Base-by-base conservation (phyloP, 73 alveolate genomes). In the Effrenium voratum region DNA sequence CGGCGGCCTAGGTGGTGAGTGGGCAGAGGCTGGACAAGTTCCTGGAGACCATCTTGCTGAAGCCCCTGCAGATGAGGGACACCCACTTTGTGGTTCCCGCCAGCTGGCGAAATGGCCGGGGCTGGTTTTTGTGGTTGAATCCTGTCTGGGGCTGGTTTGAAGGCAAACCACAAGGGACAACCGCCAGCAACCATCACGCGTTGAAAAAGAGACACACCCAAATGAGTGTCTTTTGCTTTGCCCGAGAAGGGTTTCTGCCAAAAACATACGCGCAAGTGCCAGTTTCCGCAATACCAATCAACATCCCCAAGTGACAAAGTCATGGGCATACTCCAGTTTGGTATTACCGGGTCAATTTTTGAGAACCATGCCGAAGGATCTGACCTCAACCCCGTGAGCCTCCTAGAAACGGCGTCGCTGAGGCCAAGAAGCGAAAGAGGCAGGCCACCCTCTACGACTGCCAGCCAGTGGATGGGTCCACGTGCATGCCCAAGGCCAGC, bases 51-150 rank as follows among this genome's bases (percentile, higher is more conserved):
- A 82, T 82, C 63, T 46, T 86, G 44, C 82, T 86, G 80, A 59
- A 66, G 1, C 94, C 94, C 3, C 47, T 86, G 94, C 82, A 82
- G 34, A 86, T 86, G 94, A 57, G 63, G 5, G 94, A 86, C 82
- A 86, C 94, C 38, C 76, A 40, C 94, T 86, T 86, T 45, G 83
- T 55, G 76, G 94, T 86, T 60, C 94, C 94, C 13, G 94, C 40
- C 38, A 2, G 82, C 59, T 12, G 41, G 26, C 32, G 45, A 2
- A 38, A 3, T 16, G 24, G 10, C 43, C 59, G 3, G 41, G 10
- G 6, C n/a, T 22, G 72, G 28, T 57, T 22, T 57, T 22, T 57
- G 1, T 57, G 1, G 72, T 57, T 2, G 16, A 30, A 57, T 22
- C 72, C n/a, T 57, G 72, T 57, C 28, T 22, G 16, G 45, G 30